Conservation (phyloP, 352 stramenopile genomes). For the Globisporangium nunn region DNA sequence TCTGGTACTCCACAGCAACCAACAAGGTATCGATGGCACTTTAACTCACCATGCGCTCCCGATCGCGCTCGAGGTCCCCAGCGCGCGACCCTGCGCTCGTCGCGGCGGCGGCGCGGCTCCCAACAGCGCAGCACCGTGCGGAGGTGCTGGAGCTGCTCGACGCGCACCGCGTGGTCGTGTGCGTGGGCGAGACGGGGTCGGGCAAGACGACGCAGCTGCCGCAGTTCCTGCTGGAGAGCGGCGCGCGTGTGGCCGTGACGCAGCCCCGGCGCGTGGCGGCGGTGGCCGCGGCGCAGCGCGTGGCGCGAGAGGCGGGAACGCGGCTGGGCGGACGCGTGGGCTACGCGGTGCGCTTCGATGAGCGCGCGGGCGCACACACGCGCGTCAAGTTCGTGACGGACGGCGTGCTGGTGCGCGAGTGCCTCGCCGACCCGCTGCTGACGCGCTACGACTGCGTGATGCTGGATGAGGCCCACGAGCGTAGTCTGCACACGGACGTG, state of each 20-base stretch:
- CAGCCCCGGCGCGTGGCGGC: conserved; percentile 95
- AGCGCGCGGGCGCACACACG: conserved; percentile 53
- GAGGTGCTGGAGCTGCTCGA: conserved; percentile 56
- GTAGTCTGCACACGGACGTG: conserved; percentile 97
- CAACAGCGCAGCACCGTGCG: conserved; percentile 42
- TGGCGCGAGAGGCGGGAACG: conserved; percentile 94
- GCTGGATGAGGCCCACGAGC: conserved; percentile 97
- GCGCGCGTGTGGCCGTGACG: conserved; percentile 68
- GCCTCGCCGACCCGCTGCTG: conserved; percentile 67
- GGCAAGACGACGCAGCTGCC: conserved; percentile 94
- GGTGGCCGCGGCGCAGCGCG: conserved; percentile 95
- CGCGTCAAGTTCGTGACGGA: conserved; percentile 85
- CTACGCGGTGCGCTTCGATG: conserved; percentile 98
- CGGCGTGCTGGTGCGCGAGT: conserved; percentile 78
- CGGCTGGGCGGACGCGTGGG: conserved; percentile 61
- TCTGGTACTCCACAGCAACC: too few relatives aligned
- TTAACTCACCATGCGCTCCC: not conserved
- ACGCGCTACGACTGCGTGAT: conserved; percentile 87
- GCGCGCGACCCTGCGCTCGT: conserved; percentile 6
- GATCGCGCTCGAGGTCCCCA: not conserved
- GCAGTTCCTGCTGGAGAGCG: conserved; percentile 41
- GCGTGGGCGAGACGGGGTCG: conserved; percentile 92
- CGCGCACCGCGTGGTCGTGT: conserved; percentile 61
- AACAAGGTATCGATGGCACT: too few relatives aligned
- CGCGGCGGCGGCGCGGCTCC: conserved; percentile 10